Conservation (phyloP, 768 basidiomycete genomes). For the Imleria badia region DNA sequence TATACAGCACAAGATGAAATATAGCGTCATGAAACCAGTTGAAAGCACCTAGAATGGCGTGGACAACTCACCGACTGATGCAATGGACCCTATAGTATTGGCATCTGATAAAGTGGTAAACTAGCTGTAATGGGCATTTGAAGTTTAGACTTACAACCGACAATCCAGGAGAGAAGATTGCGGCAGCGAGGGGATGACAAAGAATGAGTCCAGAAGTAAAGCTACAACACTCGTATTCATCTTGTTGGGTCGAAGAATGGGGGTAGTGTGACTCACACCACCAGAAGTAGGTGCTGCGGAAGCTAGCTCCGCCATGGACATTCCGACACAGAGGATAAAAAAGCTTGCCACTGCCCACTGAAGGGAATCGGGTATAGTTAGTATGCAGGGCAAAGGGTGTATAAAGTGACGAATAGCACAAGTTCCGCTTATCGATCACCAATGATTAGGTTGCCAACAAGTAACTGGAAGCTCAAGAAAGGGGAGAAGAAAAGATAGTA, state of each 20-base stretch:
- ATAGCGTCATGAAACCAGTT: background rate
- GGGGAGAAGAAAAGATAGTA: background rate
- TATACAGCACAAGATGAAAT: background rate
- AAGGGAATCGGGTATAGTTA: background rate
- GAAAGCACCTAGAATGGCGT: background rate
- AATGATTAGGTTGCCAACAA: too few relatives aligned
- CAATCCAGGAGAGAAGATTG: slow-evolving; percentile 66
- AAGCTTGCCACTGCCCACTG: slow-evolving; percentile 41
- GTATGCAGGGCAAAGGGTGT: too few relatives aligned
- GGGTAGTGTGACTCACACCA: slow-evolving; percentile 26
- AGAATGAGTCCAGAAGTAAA: slow-evolving; percentile 70
- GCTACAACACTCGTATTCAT: slow-evolving; percentile 27
- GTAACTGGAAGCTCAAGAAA: background rate
- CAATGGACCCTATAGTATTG: slow-evolving; percentile 55
- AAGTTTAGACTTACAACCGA: slow-evolving; percentile 53
- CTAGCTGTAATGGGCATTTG: background rate
- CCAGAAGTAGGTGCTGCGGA: slow-evolving; percentile 44
- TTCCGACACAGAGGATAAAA: slow-evolving; percentile 39
- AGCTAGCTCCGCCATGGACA: slow-evolving; percentile 42
- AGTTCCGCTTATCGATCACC: too few relatives aligned
- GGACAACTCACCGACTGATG: slow-evolving; percentile 33
- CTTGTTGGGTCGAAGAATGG: background rate
- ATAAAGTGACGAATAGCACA: background rate
- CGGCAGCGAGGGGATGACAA: slow-evolving; percentile 55
- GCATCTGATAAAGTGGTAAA: slow-evolving; percentile 32